Conservation (phyloP, 192 early-diverging fungal genomes). For the Chytriomyces sp. region DNA sequence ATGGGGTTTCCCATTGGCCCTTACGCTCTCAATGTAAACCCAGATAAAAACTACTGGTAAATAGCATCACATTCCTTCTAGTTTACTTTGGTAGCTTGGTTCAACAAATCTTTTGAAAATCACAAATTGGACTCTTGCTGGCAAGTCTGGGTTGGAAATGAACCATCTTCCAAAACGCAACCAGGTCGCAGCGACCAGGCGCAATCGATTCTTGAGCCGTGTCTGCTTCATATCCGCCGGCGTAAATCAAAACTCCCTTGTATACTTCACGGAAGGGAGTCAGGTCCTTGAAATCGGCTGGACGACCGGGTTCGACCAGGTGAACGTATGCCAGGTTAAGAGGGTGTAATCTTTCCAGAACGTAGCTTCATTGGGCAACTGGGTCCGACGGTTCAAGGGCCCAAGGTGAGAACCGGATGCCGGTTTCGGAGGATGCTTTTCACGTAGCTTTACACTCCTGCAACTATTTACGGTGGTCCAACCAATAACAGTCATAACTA, state of each 20-base stretch:
- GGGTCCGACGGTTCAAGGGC: conserved; percentile 17
- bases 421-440: too few species aligned
- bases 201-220: conserved; percentile 22
- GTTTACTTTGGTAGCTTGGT: too few species aligned
- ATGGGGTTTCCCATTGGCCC: too few species aligned
- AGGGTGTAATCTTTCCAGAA: conserved; percentile 24
- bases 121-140: conserved; percentile 25
- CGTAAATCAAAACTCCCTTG: conserved; percentile 29
- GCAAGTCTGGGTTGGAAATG: conserved; percentile 52
- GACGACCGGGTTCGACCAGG: conserved; percentile 23
- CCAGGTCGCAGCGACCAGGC: conserved; percentile 36
- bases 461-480: too few species aligned
- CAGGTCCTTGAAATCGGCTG: background rate
- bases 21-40: too few species aligned
- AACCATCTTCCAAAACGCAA: conserved; percentile 44
- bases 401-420: conserved; percentile 46
- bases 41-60: too few species aligned
- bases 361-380: conserved; percentile 8
- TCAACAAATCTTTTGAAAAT: too few species aligned
- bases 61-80: too few species aligned
- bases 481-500: too few species aligned
- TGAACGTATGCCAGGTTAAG: conserved; percentile 40
- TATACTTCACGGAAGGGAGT: conserved; percentile 28
- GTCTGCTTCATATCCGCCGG: conserved; percentile 27
- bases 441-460: too few species aligned